phyloP scores from a whole-genome alignment of 208 protist species.

The Crithidia brevicula region DNA sequence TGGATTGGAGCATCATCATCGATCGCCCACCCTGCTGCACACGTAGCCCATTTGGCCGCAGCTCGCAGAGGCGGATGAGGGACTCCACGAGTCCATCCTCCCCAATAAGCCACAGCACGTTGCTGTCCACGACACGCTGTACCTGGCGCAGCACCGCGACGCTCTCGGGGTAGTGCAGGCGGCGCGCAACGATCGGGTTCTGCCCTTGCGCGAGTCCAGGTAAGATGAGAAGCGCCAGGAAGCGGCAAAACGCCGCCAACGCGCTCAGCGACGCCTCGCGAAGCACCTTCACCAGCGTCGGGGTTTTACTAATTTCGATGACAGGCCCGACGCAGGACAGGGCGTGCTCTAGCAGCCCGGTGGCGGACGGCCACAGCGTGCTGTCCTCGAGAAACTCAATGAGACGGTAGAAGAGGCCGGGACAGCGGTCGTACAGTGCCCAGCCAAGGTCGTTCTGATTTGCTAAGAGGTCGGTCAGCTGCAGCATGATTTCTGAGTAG shows the following conservation, averaged over 20 bases:
- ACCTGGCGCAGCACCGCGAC: constrained; percentile 59
- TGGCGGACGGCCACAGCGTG: constrained; percentile 38
- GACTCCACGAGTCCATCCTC: constrained; percentile 54
- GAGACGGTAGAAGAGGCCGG: constrained; percentile 72
- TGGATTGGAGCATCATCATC: constrained; percentile 33
- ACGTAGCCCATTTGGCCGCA: constrained; percentile 38
- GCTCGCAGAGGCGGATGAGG: constrained; percentile 70
- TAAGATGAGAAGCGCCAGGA: constrained; percentile 75
- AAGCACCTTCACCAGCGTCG: constrained; percentile 56
- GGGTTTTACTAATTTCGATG: constrained; percentile 73
- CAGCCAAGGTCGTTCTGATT: constrained; percentile 73
- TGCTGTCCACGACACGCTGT: constrained; percentile 84
- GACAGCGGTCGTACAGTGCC: constrained; percentile 83
- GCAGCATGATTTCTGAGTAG: constrained; percentile 40
- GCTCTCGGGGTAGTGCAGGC: constrained; percentile 58
- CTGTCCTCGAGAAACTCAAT: constrained; percentile 66
- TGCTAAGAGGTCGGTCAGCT: constrained; percentile 72
- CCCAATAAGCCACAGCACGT: constrained; percentile 80
- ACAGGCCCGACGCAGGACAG: constrained; percentile 75
- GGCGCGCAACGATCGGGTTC: constrained; percentile 41
- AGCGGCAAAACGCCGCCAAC: constrained; percentile 62
- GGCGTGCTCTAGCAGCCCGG: constrained; percentile 67
- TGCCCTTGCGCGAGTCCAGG: constrained; percentile 52
- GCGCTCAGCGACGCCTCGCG: constrained; percentile 36
- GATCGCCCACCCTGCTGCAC: constrained; percentile 45